Evolutionary conservation across 2,329 filamentous ascomycete species (phyloP), one percentile per base, ranked within the genome.

Genomic region (Ophiosphaerella narmari): DNA sequence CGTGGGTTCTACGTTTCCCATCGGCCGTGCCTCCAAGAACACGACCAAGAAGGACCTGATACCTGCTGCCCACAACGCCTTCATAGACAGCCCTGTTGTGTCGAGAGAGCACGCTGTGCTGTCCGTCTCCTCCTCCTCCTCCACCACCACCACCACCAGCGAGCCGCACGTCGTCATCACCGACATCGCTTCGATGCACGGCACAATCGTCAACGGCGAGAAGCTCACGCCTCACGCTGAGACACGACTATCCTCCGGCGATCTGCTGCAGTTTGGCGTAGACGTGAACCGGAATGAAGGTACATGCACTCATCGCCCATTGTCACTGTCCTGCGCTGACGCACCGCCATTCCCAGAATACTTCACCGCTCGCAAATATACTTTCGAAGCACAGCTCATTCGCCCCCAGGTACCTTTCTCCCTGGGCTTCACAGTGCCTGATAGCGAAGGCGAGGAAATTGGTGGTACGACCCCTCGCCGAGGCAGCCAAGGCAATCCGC

Each of bases 31-130:
- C 1, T 80, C 77, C 9, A 72, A 64, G 45, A 74, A 70, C 46
- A 54, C 64, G 5, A 39, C 58, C 58, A 76, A 76, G 62, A 62
- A 66, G 55, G 78, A 72, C 35, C 71, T 76, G 35, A 65, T 71
- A 45, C 67, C 77, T 59, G 66, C 72, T 52, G 33, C 60, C 5
- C 70, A 81, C 57, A 91, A 90, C 68, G 83, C 79, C 13, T 89
- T 80, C 79, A 87, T 90, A 50, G 82, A 89, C 57, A 87, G 83
- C 48, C 83, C 87, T 0, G 87, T 90, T 32, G 87, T 91, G 78
- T 90, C 87, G 21, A 79, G 88, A 38, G 68, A 82, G 9, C 88
- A 91, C 71, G 88, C 87, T 13, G 72, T 81, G 44, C 57, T 77
- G 33, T 68, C 62, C 2, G 58, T 58, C 36, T 58, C 64, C n/a